Evolutionary conservation across 768 basidiomycete species (phyloP).

Genomic region (Lactifluus echinatus): DNA sequence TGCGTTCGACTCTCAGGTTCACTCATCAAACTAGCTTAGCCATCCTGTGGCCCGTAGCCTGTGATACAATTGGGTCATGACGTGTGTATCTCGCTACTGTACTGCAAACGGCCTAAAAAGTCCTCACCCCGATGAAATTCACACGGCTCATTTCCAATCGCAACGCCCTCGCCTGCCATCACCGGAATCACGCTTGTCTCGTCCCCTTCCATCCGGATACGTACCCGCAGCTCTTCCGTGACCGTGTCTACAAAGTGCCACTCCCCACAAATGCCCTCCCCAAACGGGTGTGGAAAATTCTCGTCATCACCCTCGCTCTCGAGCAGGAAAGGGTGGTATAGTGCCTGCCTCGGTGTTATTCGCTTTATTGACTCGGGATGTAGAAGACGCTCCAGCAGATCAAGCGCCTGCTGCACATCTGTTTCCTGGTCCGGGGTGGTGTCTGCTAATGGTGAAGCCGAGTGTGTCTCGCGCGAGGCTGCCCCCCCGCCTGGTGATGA

Average conservation of each 20-base stretch:
- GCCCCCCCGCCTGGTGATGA: constrained; percentile 21
- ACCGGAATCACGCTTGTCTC: constrained; percentile 19
- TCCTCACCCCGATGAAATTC: constrained; percentile 25
- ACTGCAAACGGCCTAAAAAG: neutral
- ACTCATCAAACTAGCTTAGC: too few species aligned
- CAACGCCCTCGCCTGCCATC: constrained; percentile 27
- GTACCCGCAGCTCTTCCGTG: constrained; percentile 46
- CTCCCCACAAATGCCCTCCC: constrained; percentile 56
- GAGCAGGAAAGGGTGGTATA: constrained; percentile 71
- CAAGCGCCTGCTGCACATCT: constrained; percentile 60
- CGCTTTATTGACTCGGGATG: constrained; percentile 71
- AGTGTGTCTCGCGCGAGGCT: constrained; percentile 22
- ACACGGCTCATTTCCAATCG: constrained; percentile 29
- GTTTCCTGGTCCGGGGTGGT: constrained; percentile 35
- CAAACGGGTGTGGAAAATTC: constrained; percentile 59
- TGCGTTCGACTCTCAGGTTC: too few species aligned
- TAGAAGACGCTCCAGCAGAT: constrained; percentile 65
- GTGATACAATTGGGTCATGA: too few species aligned
- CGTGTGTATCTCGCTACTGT: neutral
- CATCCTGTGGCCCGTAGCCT: too few species aligned
- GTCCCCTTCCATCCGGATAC: constrained; percentile 28
- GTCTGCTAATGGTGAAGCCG: constrained; percentile 26
- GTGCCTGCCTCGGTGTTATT: constrained; percentile 64
- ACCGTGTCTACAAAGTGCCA: constrained; percentile 55
- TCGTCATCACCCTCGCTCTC: constrained; percentile 50